Evolutionary conservation across 495 filamentous ascomycete species (phyloP).

Genomic region (Podospora australis): DNA sequence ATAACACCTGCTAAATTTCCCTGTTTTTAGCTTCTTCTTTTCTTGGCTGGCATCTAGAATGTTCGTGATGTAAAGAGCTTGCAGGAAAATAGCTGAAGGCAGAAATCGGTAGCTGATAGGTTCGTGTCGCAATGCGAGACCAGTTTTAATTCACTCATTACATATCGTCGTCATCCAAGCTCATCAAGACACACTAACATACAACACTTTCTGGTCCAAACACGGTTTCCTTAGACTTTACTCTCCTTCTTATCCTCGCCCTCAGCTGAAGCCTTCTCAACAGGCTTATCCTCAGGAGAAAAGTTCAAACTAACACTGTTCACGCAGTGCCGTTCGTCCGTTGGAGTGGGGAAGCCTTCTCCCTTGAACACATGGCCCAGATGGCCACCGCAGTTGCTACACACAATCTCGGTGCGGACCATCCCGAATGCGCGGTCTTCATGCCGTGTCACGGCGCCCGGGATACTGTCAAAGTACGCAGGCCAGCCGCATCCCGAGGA

Average conservation of each 20-base stretch:
- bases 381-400: conserved; percentile 89
- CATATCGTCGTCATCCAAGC: neutral
- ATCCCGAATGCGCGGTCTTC: conserved; percentile 74
- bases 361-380: conserved; percentile 97
- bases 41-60: neutral
- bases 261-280: conserved; percentile 41
- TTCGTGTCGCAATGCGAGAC: too few relatives aligned
- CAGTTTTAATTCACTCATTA: too few relatives aligned
- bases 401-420: conserved; percentile 86
- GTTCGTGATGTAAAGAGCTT: neutral
- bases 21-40: too few relatives aligned
- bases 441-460: conserved; percentile 77
- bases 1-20: too few relatives aligned
- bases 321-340: conserved; percentile 94
- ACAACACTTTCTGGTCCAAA: neutral
- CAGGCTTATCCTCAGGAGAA: conserved; percentile 46
- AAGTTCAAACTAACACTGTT: conserved; percentile 92
- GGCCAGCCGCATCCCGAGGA: conserved; percentile 96
- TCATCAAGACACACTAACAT: neutral
- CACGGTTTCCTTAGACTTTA: conserved; percentile 17
- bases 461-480: conserved; percentile 90
- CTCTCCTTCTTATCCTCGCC: conserved; percentile 27
- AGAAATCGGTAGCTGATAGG: too few relatives aligned
- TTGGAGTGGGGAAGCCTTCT: conserved; percentile 83
- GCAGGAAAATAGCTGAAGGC: too few relatives aligned